Evolutionary conservation across 2,329 filamentous ascomycete species (phyloP).

Genomic region (Pyrenophora tritici-repentis): DNA sequence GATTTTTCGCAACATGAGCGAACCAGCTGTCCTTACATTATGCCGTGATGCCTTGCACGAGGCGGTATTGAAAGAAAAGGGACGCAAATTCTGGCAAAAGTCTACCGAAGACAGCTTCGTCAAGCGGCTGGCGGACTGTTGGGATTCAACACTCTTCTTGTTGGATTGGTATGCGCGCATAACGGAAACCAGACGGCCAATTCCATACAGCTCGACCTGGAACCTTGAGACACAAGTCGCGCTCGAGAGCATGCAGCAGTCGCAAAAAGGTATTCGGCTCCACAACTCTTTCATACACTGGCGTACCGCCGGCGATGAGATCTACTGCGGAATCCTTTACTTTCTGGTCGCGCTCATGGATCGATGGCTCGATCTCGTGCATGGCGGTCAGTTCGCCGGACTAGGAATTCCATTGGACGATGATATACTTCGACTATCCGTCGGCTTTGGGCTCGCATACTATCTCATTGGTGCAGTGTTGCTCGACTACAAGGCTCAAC

Average conservation of each 20-base stretch:
- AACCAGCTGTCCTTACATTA: constrained; percentile 55
- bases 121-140: constrained; percentile 57
- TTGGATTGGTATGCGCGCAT: constrained; percentile 60
- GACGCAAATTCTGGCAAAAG: constrained; percentile 51
- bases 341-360: constrained; percentile 62
- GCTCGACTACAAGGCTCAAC: constrained; percentile 60
- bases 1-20: constrained; percentile 52
- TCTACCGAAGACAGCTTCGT: constrained; percentile 54
- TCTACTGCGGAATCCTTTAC: constrained; percentile 60
- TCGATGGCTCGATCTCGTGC: constrained; percentile 58
- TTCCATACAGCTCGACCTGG: constrained; percentile 62
- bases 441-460: constrained; percentile 62
- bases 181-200: constrained; percentile 55
- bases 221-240: constrained; percentile 63
- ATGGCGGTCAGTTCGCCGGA: constrained; percentile 51
- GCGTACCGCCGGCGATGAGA: constrained; percentile 61
- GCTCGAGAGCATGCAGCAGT: constrained; percentile 57
- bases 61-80: constrained; percentile 53
- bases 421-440: constrained; percentile 51
- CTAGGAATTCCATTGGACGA: constrained; percentile 26
- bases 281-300: constrained; percentile 64
- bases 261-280: constrained; percentile 60
- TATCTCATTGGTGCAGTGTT: constrained; percentile 62
- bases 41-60: constrained; percentile 53
- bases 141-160: constrained; percentile 59